Conservation (phyloP, 1,284 basidiomycete species). For the Meira nashicola region DNA sequence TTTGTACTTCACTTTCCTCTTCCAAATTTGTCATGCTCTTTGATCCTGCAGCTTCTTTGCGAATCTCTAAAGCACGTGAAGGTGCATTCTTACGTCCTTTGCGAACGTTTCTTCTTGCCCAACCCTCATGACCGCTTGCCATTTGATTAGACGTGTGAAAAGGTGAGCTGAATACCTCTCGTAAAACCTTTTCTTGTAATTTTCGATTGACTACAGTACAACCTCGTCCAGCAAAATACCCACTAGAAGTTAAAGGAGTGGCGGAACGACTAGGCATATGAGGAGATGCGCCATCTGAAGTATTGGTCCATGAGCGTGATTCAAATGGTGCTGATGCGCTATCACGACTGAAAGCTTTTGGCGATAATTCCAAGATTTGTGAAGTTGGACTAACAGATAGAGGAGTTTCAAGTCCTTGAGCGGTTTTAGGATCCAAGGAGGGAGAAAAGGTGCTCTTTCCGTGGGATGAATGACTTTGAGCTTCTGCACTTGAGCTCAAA, state of each 20-base stretch:
- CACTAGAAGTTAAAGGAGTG: background rate
- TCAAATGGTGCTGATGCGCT: background rate
- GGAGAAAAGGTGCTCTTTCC: slow-evolving; percentile 9
- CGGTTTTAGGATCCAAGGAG: background rate
- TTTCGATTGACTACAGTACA: slow-evolving; percentile 50
- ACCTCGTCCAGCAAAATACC: slow-evolving; percentile 38
- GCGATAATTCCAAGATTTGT: background rate
- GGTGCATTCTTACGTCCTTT: background rate
- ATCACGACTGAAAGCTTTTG: background rate
- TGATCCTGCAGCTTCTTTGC: background rate
- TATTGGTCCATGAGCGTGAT: background rate
- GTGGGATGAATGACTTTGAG: background rate
- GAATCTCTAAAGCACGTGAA: background rate
- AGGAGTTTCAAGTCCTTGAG: slow-evolving; percentile 2
- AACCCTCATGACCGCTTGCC: background rate
- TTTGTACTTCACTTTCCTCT: background rate
- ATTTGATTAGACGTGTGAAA: slow-evolving; percentile 10
- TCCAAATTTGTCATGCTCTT: background rate
- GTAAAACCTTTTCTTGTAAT: slow-evolving; percentile 48
- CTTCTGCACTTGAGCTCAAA: slow-evolving; percentile 15
- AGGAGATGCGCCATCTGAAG: background rate
- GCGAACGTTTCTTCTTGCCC: background rate
- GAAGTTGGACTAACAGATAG: background rate
- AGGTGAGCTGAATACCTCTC: slow-evolving; percentile 47
- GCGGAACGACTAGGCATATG: slow-evolving; percentile 1